Base-by-base conservation (phyloP, 2,329 filamentous ascomycete species). In the Xylaria sp. region DNA sequence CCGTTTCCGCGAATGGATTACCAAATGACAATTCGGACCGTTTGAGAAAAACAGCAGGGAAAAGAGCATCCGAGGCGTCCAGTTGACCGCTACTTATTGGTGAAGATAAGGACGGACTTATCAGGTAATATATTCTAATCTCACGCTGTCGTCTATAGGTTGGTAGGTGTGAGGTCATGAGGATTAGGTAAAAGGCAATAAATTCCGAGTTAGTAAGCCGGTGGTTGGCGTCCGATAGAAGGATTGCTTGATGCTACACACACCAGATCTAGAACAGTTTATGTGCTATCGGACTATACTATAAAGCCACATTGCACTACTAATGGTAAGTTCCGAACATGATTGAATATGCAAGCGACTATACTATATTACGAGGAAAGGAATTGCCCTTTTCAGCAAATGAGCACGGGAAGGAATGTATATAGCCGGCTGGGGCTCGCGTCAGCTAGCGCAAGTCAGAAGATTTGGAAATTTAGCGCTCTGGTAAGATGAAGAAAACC, bases 1-100 rank as follows among this genome's bases (percentile, higher is more conserved):
- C 57, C 6, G 4, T 33, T 23, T 48, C 63, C 36, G 46, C 62
- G 23, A 64, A 40, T 57, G 36, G 46, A 31, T 51, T 23, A 53
- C n/a, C 23, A 26, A 17, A 53, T 51, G 59, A 58, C 33, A 49
- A 70, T 53, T 68, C 68, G 68, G 68, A 1, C 68, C 68, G 46
- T 70, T 49, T 17, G 40, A 17, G 31, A 38, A 9, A 48, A 33
- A n/a, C 15, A 6, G 6, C 31, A 51, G 46, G 64, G 49, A 28
- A 28, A 57, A 54, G 40, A 44, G 59, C 15, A 31, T 33, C 48
- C 23, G 46, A 9, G 4, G 10, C 23, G 46, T 23, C 38, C 15
- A 59, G 26, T 44, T 9, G 20, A 33, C 44, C 31, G 26, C 31
- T 23, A 26, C 46, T 26, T n/a, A n/a, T 48, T 46, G 51, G 40